Evolutionary conservation across 345 rosid genomes (phyloP).

Genomic region (Microcos paniculata): DNA sequence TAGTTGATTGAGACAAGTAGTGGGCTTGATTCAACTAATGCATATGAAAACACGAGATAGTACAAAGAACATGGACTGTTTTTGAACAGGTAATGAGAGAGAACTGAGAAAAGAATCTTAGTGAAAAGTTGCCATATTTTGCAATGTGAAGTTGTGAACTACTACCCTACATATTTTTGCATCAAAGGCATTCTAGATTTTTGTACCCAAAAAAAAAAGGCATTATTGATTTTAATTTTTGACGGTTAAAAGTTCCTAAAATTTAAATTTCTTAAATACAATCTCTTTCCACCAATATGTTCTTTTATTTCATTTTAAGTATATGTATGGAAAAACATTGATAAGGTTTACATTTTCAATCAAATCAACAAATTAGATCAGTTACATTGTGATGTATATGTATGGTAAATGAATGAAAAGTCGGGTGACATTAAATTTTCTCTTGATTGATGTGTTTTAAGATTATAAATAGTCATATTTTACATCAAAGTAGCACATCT

Average conservation of each 20-base stretch:
- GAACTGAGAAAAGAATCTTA: not conserved
- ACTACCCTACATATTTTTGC: not conserved
- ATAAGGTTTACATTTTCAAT: not conserved
- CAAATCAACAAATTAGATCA: not conserved
- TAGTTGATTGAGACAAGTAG: not conserved
- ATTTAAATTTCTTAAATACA: not conserved
- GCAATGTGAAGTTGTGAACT: not conserved
- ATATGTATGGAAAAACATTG: not conserved
- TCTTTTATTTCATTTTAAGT: not conserved
- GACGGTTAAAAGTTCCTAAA: not conserved
- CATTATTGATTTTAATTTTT: not conserved
- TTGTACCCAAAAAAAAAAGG: no score
- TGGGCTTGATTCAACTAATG: not conserved
- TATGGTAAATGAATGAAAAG: no score
- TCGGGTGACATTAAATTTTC: not conserved
- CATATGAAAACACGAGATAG: not conserved
- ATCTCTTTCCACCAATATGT: no score
- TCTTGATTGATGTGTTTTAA: not conserved
- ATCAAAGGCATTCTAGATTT: no score
- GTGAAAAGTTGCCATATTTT: not conserved
- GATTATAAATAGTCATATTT: not conserved
- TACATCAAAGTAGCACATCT: not conserved
- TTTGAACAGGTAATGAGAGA: not conserved
- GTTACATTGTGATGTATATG: no score
- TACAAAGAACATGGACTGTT: conserved; percentile 2